Evolutionary conservation across 768 basidiomycete species (phyloP).

Genomic region (Leccinum olivaceopallidum): DNA sequence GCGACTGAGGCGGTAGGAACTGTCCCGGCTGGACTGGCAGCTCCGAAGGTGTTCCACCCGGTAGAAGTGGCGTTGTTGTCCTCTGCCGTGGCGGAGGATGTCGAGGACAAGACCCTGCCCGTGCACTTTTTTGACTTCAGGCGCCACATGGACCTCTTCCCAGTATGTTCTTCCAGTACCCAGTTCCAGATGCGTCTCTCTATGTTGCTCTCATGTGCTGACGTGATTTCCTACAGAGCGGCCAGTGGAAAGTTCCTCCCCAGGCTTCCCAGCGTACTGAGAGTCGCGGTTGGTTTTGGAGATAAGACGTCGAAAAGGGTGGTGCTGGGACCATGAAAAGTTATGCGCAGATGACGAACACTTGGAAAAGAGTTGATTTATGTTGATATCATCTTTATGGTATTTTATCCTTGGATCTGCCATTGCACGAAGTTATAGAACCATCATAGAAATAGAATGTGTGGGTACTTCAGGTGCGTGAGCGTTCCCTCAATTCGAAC

Average conservation of each 20-base stretch:
- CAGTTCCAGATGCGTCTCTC: background rate
- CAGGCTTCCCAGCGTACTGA: background rate
- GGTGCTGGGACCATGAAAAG: background rate
- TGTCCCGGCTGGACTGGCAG: conserved; percentile 4
- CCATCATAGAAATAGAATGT: background rate
- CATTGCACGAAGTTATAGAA: background rate
- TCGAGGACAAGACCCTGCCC: conserved; percentile 15
- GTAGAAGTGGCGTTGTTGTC: conserved; percentile 24
- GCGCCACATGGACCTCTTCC: conserved; percentile 21
- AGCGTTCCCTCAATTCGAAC: background rate
- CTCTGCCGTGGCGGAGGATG: conserved; percentile 22
- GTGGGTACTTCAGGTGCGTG: background rate
- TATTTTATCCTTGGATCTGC: background rate
- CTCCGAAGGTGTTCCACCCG: conserved; percentile 18
- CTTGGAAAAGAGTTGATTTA: background rate
- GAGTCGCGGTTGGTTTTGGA: background rate
- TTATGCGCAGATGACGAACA: background rate
- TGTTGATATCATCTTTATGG: background rate
- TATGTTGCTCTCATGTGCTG: background rate
- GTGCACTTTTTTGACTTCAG: conserved; percentile 26
- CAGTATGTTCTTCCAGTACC: conserved; percentile 12
- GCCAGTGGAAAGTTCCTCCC: conserved; percentile 5
- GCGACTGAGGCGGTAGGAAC: background rate
- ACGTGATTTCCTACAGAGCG: conserved; percentile 1
- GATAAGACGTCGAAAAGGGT: background rate